Percentiles rank a stretch among this genome's conserved stretches.
phyloP scores from a whole-genome alignment of 306 rosid genomes.

The Glycine tomentella region DNA sequence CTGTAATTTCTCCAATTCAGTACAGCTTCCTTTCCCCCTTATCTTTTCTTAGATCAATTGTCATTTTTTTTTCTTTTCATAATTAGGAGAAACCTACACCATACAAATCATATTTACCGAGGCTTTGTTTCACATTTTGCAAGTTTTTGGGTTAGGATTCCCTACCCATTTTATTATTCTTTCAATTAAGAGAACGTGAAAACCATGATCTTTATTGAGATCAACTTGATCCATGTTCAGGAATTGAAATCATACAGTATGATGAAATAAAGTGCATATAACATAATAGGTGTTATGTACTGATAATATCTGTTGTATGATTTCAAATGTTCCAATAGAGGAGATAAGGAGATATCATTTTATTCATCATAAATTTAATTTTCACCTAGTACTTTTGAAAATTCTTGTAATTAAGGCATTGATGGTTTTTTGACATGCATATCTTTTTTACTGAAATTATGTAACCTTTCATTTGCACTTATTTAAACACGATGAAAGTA shows the following conservation, averaged over 20 bases:
- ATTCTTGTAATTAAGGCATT: neutral
- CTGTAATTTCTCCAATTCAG: conserved; percentile 24
- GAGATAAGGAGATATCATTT: neutral
- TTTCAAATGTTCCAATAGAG: neutral
- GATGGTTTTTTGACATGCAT: neutral
- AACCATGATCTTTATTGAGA: neutral
- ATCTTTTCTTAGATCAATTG: conserved; percentile 2
- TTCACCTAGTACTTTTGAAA: neutral
- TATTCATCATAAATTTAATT: neutral
- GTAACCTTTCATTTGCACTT: neutral
- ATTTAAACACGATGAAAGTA: too few species aligned
- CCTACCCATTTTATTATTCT: neutral
- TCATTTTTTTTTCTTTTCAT: neutral
- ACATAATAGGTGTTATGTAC: neutral
- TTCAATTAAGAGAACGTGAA: neutral
- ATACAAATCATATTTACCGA: neutral
- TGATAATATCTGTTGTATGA: neutral
- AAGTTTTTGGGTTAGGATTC: neutral
- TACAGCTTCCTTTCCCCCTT: neutral
- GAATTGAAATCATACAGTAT: conserved; percentile 21
- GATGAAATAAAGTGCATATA: conserved; percentile 11
- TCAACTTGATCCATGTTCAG: conserved; percentile 16
- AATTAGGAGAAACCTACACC: neutral
- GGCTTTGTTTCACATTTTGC: neutral
- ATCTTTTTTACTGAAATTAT: neutral